Conservation (phyloP, 2,329 filamentous ascomycete genomes). For the Calonectria pteridis region DNA sequence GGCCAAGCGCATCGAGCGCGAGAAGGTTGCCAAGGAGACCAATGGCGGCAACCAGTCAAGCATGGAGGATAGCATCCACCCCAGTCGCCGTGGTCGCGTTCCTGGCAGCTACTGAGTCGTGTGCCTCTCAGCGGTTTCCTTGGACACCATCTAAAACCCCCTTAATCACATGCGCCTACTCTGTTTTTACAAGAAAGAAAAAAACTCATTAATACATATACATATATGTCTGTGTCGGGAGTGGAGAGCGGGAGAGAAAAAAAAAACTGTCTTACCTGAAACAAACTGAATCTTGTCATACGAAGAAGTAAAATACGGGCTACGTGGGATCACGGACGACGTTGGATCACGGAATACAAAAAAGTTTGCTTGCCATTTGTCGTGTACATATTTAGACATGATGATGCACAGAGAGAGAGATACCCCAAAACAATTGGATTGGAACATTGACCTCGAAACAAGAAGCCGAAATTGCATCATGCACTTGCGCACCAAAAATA, state of each 20-base stretch:
- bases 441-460: conserved; percentile 39
- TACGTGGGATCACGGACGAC: background rate
- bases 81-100: conserved; percentile 59
- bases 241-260: background rate
- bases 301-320: background rate
- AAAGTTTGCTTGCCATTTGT: conserved; percentile 28
- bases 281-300: conserved; percentile 5
- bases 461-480: background rate
- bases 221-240: background rate
- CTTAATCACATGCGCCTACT: background rate
- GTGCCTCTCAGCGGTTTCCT: background rate
- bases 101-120: conserved; percentile 34
- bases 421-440: conserved; percentile 45
- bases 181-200: background rate
- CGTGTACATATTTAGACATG: conserved; percentile 22
- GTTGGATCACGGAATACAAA: conserved; percentile 29
- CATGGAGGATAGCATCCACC: conserved; percentile 60
- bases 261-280: background rate
- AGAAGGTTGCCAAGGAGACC: conserved; percentile 54
- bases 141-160: background rate
- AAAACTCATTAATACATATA: background rate
- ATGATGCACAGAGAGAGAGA: conserved; percentile 45
- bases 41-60: conserved; percentile 41
- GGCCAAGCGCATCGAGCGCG: conserved; percentile 60
- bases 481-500: background rate